Evolutionary conservation across 805 yeast species (phyloP), one percentile per base, ranked within the genome.

Genomic region (Saturnispora dispora): DNA sequence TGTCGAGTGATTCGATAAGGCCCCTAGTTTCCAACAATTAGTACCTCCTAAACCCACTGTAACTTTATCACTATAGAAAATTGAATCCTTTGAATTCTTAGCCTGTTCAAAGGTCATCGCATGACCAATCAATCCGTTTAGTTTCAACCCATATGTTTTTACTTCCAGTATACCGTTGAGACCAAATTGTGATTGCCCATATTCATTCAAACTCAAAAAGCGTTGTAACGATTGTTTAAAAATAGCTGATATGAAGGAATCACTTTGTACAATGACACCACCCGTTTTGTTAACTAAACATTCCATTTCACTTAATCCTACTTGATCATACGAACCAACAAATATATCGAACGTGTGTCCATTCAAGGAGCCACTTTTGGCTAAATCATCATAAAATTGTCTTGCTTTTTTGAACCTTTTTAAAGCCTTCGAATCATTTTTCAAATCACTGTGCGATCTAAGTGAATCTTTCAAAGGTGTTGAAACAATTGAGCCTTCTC

Each of bases 271-370:
- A 25, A 81, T 73, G 3, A 70, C 68, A 47, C 88, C 88, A 27
- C 88, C 88, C 10, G 86, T 81, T 52, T 71, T 71, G 58, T 74
- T 71, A 47, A 79, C 69, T 10, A 82, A 64, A 15, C 73, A 69
- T 53, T 78, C 82, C 88, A 82, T 83, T 61, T 82, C 88, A 55
- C 68, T 76, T 32, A 82, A 67, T 0, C 88, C 88, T 43, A 81
- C 73, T 63, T 82, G 88, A 63, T 82, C 88, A 61, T 82, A 82
- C 11, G 83, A 74, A 15, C 88, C 88, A 52, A 80, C 74, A 56
- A 81, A 81, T 20, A 81, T 62, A 58, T 80, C 78, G 45, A 81
- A 69, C 5, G 81, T 69, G 50, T 79, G 75, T 0, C 86, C 85
- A 55, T 74, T 71, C 4, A 66, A 55, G 0, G 79, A 72, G 22